These are phyloP conservation scores for Pichia sp. DNA, from an alignment of 1,139 yeast species.

Conservation along the genomic window DNA sequence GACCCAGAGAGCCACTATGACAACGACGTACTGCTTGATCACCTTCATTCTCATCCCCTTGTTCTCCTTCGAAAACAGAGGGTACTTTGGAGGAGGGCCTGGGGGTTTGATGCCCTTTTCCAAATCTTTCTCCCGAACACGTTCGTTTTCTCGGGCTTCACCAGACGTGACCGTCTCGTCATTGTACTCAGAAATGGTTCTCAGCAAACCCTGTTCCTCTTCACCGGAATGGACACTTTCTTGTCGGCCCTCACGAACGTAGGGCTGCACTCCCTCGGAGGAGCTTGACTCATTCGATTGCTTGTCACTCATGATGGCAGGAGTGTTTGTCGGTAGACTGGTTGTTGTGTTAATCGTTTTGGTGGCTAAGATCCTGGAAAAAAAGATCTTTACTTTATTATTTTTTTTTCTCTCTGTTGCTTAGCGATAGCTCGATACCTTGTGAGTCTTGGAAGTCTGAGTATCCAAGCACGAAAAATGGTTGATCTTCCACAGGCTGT, in stretches of 20 bases:
- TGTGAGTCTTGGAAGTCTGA: too few relatives aligned
- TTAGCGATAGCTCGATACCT: too few relatives aligned
- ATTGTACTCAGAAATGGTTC: constrained; percentile 27
- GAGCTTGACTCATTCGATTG: neutral
- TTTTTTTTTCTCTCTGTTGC: too few relatives aligned
- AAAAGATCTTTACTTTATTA: too few relatives aligned
- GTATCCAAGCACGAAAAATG: too few relatives aligned
- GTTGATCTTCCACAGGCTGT: too few relatives aligned
- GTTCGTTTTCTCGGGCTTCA: constrained; percentile 15
- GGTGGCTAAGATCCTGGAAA: neutral
- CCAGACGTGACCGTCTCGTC: constrained; percentile 20
- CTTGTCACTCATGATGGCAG: neutral
- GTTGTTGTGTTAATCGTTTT: too few relatives aligned
- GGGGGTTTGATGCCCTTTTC: constrained; percentile 10
- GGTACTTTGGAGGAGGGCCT: constrained; percentile 10
- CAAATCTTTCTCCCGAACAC: constrained; percentile 2
- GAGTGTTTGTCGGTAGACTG: too few relatives aligned
- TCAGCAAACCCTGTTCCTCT: constrained; percentile 12
- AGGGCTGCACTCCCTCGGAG: neutral
- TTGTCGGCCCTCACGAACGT: neutral
- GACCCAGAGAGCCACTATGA: constrained; percentile 20
- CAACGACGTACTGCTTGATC: constrained; percentile 16
- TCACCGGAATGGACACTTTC: neutral
- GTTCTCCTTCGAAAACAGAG: constrained; percentile 20
- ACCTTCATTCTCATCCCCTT: constrained; percentile 8